A percentile compares a stretch with the other conserved stretches of the same genome.
These are phyloP conservation scores for Melastoma malabathricum DNA, from an alignment of 345 rosid genomes.

Conservation along the genomic window DNA sequence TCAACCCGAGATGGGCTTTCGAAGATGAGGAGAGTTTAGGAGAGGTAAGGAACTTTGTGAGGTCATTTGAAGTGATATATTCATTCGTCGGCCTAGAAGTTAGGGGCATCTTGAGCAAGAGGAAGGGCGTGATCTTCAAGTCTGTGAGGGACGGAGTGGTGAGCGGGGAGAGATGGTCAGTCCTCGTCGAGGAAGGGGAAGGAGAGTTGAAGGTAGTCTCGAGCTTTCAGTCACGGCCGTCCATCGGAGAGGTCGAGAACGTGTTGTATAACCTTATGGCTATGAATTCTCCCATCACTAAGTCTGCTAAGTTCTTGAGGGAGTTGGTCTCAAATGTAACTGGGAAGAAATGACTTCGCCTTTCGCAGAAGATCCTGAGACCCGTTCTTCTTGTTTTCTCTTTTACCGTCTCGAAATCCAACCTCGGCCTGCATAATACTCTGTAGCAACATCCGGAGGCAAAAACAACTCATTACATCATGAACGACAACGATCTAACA, in stretches of 20 bases:
- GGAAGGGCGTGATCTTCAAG: constrained; percentile 59
- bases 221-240: constrained; percentile 49
- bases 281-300: constrained; percentile 70
- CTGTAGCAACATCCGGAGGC: no score
- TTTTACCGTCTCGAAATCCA: no score
- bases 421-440: no score
- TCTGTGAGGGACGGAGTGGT: constrained; percentile 71
- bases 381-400: no score
- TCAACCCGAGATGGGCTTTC: constrained; percentile 63
- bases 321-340: constrained; percentile 63
- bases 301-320: constrained; percentile 62
- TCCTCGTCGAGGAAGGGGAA: constrained; percentile 59
- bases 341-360: constrained; percentile 34
- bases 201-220: constrained; percentile 58
- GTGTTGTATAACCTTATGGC: constrained; percentile 80
- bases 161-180: constrained; percentile 67
- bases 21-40: constrained; percentile 51
- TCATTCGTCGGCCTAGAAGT: constrained; percentile 74
- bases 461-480: no score
- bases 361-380: neutral
- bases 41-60: constrained; percentile 29
- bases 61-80: constrained; percentile 67
- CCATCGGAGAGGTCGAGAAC: constrained; percentile 63
- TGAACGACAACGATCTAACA: no score
- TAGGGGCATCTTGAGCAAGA: constrained; percentile 50